Percentiles rank a stretch among this genome's conserved stretches.
phyloP scores from a whole-genome alignment of 441 rosid species.

The Eruca vesicaria region DNA sequence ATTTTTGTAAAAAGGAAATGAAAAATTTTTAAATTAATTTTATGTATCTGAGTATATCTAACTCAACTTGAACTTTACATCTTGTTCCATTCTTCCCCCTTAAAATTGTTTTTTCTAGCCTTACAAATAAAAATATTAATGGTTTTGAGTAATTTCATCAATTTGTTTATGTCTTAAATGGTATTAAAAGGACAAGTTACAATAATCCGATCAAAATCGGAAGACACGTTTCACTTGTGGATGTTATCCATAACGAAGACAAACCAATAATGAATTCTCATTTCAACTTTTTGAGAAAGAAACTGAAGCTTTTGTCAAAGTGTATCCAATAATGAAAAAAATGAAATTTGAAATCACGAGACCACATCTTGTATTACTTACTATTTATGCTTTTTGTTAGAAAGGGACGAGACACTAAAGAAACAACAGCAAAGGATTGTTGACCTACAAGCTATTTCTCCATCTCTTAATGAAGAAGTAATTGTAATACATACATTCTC shows the following conservation, averaged over 20 bases:
- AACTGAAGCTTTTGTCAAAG: constrained; percentile 11
- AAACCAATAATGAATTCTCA: constrained; percentile 26
- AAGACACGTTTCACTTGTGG: constrained; percentile 20
- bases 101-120: neutral
- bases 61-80: neutral
- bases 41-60: neutral
- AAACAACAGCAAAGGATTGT: constrained; percentile 9
- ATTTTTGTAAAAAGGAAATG: neutral
- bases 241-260: neutral
- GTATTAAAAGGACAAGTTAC: neutral
- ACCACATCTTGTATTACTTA: neutral
- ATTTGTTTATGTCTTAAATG: neutral
- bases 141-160: neutral
- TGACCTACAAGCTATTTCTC: constrained; percentile 19
- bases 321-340: constrained; percentile 14
- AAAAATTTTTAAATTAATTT: neutral
- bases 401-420: constrained; percentile 17
- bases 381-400: constrained; percentile 16
- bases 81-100: neutral
- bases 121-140: neutral
- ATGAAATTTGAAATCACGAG: neutral
- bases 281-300: constrained; percentile 9
- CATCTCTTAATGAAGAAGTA: constrained; percentile 26
- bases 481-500: neutral
- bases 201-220: neutral